Evolutionary conservation across 163 green algal species (phyloP), one percentile per base, ranked within the genome.

Genomic region (Chlorella variabilis): DNA sequence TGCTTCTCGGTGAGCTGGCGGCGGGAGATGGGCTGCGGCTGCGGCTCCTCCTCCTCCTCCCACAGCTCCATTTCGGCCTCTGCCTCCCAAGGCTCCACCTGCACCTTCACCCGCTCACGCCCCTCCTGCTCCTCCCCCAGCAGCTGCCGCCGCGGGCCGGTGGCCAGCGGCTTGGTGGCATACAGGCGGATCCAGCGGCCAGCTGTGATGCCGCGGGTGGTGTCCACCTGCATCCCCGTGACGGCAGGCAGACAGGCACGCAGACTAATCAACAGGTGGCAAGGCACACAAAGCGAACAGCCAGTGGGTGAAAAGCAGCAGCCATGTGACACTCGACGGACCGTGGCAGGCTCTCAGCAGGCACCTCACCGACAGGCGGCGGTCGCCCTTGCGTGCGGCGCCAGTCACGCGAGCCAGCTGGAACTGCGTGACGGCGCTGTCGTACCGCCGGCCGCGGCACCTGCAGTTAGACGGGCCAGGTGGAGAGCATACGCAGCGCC

Each of bases 131-230:
- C 3, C 15, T 70, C 62, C 0, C 17, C 62, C 1, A 20, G 33
- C 18, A 62, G 51, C 51, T n/a, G 51, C 18, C 9, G 4, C 15
- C 51, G 51, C 4, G 9, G 51, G 51, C 51, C 25, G 51, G 7
- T 15, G 7, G 51, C 18, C 15, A 62, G 51, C 51, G 71, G 71
- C 33, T 39, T 66, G 21, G 27, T 25, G 13, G 71, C 71, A 36
- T 36, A 78, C 23, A 78, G 49, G 31, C 71, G 71, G 33, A 78
- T 36, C 71, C 71, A 78, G 33, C 36, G 34, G 25, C 71, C 71
- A 33, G 51, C 71, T 0, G 36, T 29, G 23, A 78, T 36, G 49
- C 49, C 71, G 0, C 23, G n/a, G 0, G 49, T 67, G 51, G 33
- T 38, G 34, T 31, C 39, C 23, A 78, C 71, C 71, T 78, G 71